A percentile compares a stretch with the other conserved stretches of the same genome.
Evolutionary conservation across 192 early-diverging fungal genomes (phyloP).

Genomic region (Diversispora epigaea): DNA sequence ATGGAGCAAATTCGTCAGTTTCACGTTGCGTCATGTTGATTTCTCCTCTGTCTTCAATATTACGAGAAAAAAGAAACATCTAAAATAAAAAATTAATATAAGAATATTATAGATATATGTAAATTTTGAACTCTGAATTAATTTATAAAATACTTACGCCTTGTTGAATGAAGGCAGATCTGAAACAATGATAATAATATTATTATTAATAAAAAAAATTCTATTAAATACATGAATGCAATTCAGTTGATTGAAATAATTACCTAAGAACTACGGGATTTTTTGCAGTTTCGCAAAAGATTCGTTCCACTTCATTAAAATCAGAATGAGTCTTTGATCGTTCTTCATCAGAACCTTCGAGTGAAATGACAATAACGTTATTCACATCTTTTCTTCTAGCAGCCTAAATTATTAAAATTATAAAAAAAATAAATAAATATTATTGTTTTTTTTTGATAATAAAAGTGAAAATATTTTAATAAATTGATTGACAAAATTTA

Average conservation of each 20-base stretch:
- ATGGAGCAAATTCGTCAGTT: background rate
- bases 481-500: background rate
- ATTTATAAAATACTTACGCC: background rate
- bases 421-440: background rate
- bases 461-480: too few relatives aligned
- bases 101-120: background rate
- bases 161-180: background rate
- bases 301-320: background rate
- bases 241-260: background rate
- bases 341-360: background rate
- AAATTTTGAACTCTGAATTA: background rate
- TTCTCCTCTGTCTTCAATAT: conserved; percentile 5
- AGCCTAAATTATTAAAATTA: background rate
- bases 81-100: background rate
- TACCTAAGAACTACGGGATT: background rate
- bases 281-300: background rate
- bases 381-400: background rate
- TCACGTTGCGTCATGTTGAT: conserved; percentile 5
- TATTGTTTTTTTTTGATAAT: too few relatives aligned
- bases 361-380: background rate
- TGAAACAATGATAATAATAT: background rate
- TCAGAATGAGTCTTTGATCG: background rate
- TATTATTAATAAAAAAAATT: background rate
- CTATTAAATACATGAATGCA: background rate
- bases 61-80: background rate